Base-by-base conservation (phyloP, 2,329 filamentous ascomycete species). In the Fusarium sp. region DNA sequence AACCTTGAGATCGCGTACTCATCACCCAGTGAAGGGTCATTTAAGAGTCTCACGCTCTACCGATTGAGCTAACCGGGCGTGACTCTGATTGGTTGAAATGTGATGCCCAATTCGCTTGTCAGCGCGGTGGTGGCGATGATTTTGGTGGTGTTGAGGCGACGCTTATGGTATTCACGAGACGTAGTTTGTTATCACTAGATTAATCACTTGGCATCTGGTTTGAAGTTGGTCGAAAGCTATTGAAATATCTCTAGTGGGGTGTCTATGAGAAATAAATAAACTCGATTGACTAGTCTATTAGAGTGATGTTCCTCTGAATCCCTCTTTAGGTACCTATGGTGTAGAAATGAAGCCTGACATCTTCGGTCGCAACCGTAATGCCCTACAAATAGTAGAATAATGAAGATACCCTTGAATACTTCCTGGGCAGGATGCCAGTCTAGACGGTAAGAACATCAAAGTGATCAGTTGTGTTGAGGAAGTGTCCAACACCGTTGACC, bases 41-140 rank as follows among this genome's bases (percentile, higher is more conserved):
- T 45, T 45, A 87, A 87, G 89, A 91, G 89, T 90, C 89, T 89
- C 86, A 90, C 89, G 89, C 89, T 91, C 89, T 91, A 90, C 72
- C 74, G 74, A 76, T 76, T 74, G 77, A 79, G 73, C 76, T 77
- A 77, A 76, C 76, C 76, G 72, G 76, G 76, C 76, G 31, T 40
- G 42, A 27, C 42, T 47, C 42, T 47, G 22, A 27, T 47, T 47
- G 42, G 42, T 18, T 2, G 42, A 47, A 24, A 18, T 1, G 16
- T 8, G 47, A 52, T 52, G 47, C 24, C 47, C 16, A 52, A 52
- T 52, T 29, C 24, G 24, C 18, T 52, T 52, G 24, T 52, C 8
- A 52, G 22, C 47, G 47, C 22, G 47, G 24, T 52, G 24, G 24
- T 29, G 9, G 47, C 10, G 47, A 52, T 52, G 24, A n/a, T 52